phyloP scores from a whole-genome alignment of 345 rosid genomes.

The Gossypium rotundifolium region DNA sequence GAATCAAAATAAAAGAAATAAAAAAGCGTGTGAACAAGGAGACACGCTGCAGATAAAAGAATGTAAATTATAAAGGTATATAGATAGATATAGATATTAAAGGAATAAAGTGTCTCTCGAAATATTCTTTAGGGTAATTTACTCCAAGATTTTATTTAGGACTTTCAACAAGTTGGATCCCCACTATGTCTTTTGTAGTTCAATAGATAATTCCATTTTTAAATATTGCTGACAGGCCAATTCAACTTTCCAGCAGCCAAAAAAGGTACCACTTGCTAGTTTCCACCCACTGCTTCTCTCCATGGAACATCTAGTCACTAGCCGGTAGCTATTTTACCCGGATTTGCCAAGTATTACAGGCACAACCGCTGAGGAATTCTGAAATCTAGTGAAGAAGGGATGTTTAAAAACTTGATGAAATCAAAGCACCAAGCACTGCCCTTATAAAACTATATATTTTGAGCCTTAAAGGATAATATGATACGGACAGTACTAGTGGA shows the following conservation, averaged over 20 bases:
- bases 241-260: neutral
- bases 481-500: constrained; percentile 5
- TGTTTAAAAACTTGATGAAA: neutral
- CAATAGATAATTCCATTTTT: neutral
- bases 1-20: no score
- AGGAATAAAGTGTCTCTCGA: neutral
- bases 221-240: neutral
- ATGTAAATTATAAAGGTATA: no score
- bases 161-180: neutral
- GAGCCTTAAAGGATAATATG: neutral
- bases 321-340: neutral
- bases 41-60: no score
- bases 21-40: no score
- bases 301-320: neutral
- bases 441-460: neutral
- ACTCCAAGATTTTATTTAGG: neutral
- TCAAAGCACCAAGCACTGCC: neutral
- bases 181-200: neutral
- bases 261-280: neutral
- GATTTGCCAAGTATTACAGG: neutral
- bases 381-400: neutral
- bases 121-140: neutral
- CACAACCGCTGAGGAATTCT: neutral
- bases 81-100: neutral
- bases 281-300: neutral